Conservation (phyloP, 331 rosid genomes). For the Cydonia oblonga region DNA sequence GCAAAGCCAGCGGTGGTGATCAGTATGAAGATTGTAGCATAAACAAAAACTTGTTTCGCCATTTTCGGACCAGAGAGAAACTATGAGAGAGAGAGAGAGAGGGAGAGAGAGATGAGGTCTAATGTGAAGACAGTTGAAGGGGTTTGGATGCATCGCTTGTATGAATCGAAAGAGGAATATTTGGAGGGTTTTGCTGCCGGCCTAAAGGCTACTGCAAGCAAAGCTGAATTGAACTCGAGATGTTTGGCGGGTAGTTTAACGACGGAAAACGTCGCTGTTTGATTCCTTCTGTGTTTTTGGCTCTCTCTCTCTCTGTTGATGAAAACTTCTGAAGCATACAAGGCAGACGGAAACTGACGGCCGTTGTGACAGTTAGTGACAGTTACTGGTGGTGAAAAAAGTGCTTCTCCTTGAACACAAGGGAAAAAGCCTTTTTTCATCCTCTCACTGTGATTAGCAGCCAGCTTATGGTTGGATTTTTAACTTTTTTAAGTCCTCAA, state of each 20-base stretch:
- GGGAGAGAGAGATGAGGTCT: background rate
- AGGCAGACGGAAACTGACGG: background rate
- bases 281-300: background rate
- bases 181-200: constrained; percentile 18
- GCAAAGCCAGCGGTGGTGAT: background rate
- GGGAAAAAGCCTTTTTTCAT: too few species aligned
- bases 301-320: background rate
- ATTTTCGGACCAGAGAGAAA: background rate
- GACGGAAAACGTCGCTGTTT: background rate
- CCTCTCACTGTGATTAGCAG: background rate
- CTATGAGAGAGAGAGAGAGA: background rate
- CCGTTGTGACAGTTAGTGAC: background rate
- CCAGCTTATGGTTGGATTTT: background rate
- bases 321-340: background rate
- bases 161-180: background rate
- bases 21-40: background rate
- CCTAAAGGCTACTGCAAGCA: background rate
- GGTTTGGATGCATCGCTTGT: constrained; percentile 13
- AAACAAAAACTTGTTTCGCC: background rate
- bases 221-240: background rate
- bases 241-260: background rate
- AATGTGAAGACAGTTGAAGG: background rate
- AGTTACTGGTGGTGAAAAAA: background rate
- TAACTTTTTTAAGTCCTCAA: background rate
- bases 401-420: background rate